Conservation (phyloP, 805 yeast species). For the Starmerella vitae region DNA sequence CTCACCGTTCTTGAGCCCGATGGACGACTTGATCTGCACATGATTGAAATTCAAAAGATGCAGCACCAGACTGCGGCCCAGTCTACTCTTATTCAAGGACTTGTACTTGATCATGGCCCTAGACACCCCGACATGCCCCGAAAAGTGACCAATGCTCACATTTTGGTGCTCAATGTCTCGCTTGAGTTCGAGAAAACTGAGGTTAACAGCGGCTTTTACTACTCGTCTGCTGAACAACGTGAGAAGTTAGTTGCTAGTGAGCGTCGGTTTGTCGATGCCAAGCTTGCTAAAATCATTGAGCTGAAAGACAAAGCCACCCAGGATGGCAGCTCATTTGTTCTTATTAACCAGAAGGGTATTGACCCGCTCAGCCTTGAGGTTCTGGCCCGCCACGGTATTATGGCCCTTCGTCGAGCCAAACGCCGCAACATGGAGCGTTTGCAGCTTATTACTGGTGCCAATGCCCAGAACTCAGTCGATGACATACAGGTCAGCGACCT, state of each 20-base stretch:
- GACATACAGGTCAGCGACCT: slow-evolving; percentile 66
- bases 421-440: slow-evolving; percentile 98
- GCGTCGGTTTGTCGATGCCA: slow-evolving; percentile 87
- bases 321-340: slow-evolving; percentile 67
- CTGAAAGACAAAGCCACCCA: slow-evolving; percentile 87
- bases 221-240: slow-evolving; percentile 89
- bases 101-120: slow-evolving; percentile 95
- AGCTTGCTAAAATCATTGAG: slow-evolving; percentile 78
- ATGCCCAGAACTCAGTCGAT: slow-evolving; percentile 94
- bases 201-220: slow-evolving; percentile 90
- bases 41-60: slow-evolving; percentile 98
- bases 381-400: slow-evolving; percentile 78
- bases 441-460: slow-evolving; percentile 93
- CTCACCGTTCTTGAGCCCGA: slow-evolving; percentile 47
- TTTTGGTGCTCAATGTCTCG: slow-evolving; percentile 82
- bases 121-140: slow-evolving; percentile 99
- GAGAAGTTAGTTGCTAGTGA: slow-evolving; percentile 89
- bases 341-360: slow-evolving; percentile 95
- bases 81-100: slow-evolving; percentile 70
- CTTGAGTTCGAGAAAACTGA: slow-evolving; percentile 96
- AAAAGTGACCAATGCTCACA: slow-evolving; percentile 64
- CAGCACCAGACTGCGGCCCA: slow-evolving; percentile 80
- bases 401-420: slow-evolving; percentile 94
- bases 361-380: slow-evolving; percentile 96
- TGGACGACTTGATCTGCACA: slow-evolving; percentile 68